Conservation (phyloP, 2,329 filamentous ascomycete genomes). For the Remersonia thermophila region DNA sequence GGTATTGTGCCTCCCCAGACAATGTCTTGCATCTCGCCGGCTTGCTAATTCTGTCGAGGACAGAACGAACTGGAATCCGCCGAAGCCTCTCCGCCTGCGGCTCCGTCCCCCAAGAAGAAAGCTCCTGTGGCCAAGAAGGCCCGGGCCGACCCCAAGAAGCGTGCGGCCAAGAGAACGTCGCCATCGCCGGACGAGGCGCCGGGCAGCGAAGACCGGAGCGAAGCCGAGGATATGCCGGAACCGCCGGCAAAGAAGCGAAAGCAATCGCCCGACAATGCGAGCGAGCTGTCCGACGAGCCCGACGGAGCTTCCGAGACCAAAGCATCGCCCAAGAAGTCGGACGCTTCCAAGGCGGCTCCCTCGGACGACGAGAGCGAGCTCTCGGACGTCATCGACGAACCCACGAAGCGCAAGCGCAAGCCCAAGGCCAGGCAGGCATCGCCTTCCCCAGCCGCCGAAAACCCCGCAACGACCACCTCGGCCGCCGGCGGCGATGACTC, state of each 20-base stretch:
- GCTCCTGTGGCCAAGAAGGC: constrained; percentile 17
- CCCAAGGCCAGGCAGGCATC: too few species aligned
- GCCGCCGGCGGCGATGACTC: constrained; percentile 1
- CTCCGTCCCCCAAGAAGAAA: constrained; percentile 3
- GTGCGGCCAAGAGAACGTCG: not conserved
- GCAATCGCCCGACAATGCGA: constrained; percentile 10
- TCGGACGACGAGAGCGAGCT: constrained; percentile 21
- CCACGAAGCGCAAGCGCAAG: not conserved
- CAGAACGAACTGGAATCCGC: constrained; percentile 8
- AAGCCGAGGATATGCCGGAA: constrained; percentile 9
- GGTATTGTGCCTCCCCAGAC: constrained; percentile 34
- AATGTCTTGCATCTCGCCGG: too few species aligned
- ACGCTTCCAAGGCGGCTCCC: not conserved
- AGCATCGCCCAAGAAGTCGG: constrained; percentile 31
- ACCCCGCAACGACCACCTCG: too few species aligned
- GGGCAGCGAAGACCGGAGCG: not conserved
- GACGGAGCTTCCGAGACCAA: too few species aligned
- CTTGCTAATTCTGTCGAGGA: too few species aligned
- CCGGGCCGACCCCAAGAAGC: constrained; percentile 16
- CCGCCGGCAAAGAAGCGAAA: constrained; percentile 22
- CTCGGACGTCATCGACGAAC: constrained; percentile 2
- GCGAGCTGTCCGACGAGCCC: constrained; percentile 3
- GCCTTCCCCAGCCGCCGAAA: too few species aligned
- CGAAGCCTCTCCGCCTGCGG: constrained; percentile 1
- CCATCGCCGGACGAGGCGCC: too few species aligned